Conservation (phyloP, 2,329 filamentous ascomycete species). For the Diplodia sapinea region DNA sequence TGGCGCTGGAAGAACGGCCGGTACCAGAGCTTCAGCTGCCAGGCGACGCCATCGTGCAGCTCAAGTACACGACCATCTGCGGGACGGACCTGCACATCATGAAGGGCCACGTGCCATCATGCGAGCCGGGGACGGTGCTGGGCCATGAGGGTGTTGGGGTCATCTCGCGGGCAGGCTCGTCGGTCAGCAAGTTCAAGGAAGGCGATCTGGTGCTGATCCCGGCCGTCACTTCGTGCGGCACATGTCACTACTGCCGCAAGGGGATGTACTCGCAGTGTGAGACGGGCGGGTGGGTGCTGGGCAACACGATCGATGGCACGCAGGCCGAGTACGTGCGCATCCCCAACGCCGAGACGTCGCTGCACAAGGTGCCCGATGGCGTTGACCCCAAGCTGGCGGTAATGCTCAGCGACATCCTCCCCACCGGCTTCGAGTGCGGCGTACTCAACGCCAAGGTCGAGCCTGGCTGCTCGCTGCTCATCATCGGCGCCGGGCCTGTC, state of each 20-base stretch:
- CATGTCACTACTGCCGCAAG: conserved; percentile 58
- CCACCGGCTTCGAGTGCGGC: conserved; percentile 63
- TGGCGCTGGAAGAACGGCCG: conserved; percentile 29
- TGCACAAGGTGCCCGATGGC: conserved; percentile 53
- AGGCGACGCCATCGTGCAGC: conserved; percentile 57
- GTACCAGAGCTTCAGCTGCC: conserved; percentile 44
- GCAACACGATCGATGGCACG: conserved; percentile 60
- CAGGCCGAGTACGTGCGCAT: conserved; percentile 64
- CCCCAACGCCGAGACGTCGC: conserved; percentile 57
- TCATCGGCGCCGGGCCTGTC: conserved; percentile 63
- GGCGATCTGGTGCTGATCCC: conserved; percentile 59
- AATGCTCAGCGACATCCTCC: conserved; percentile 62
- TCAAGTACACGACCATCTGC: conserved; percentile 45
- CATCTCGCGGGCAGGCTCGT: conserved; percentile 50
- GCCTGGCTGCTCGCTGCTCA: conserved; percentile 59
- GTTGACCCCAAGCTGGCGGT: conserved; percentile 54
- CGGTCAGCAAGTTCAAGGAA: conserved; percentile 47
- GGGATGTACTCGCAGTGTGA: conserved; percentile 61
- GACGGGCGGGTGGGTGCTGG: conserved; percentile 62
- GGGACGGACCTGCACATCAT: conserved; percentile 63
- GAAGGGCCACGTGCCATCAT: conserved; percentile 60
- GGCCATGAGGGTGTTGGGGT: conserved; percentile 60
- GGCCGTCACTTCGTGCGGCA: conserved; percentile 59
- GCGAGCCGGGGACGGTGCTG: conserved; percentile 53
- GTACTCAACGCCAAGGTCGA: conserved; percentile 59